Evolutionary conservation across 2,329 filamentous ascomycete genomes (phyloP).

Genomic region (Fusarium newnesense): DNA sequence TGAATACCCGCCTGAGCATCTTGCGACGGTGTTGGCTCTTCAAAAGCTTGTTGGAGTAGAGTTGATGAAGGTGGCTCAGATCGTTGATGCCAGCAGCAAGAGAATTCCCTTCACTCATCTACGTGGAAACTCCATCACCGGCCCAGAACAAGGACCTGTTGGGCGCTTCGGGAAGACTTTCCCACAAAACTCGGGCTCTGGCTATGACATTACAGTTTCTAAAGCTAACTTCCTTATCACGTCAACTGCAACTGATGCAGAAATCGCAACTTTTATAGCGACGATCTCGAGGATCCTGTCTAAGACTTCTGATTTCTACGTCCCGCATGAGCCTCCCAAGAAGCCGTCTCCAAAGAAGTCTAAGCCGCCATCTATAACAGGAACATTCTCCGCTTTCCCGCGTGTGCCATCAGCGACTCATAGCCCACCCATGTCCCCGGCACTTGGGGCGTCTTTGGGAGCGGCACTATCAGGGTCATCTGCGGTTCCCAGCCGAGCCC

Average conservation of each 20-base stretch:
- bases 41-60: conserved; percentile 67
- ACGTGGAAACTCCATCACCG: conserved; percentile 48
- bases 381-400: conserved; percentile 48
- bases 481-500: conserved; percentile 38
- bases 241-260: conserved; percentile 62
- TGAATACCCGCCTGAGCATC: conserved; percentile 67
- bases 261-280: conserved; percentile 65
- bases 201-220: conserved; percentile 52
- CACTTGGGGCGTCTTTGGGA: conserved; percentile 18
- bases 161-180: conserved; percentile 32
- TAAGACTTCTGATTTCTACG: conserved; percentile 54
- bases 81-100: conserved; percentile 58
- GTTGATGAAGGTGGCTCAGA: conserved; percentile 67
- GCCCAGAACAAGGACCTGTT: conserved; percentile 38
- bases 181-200: conserved; percentile 40
- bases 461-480: conserved; percentile 17
- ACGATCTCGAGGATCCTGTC: conserved; percentile 59
- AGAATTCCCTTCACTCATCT: conserved; percentile 54
- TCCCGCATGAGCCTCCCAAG: conserved; percentile 49
- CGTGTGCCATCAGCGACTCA: conserved; percentile 34
- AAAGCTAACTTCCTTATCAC: conserved; percentile 68
- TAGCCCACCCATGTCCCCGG: conserved; percentile 37
- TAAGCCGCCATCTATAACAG: conserved; percentile 44
- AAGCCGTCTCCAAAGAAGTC: conserved; percentile 35
- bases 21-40: conserved; percentile 66